phyloP scores from a whole-genome alignment of 1,139 yeast genomes.

The Geotrichum klebahnii region DNA sequence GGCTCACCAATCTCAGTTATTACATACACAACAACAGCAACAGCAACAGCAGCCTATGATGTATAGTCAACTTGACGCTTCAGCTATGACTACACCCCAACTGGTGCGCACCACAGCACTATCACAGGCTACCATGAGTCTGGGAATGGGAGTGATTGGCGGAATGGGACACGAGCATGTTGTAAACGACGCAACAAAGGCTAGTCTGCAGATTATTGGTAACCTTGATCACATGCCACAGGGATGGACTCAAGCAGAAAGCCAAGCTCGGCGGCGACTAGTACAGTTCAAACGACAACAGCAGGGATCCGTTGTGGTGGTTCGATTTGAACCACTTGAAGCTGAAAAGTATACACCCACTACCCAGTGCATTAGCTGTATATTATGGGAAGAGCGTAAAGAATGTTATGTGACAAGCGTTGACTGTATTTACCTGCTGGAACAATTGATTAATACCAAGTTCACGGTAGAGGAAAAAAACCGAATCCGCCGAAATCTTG shows the following conservation, averaged over 20 bases:
- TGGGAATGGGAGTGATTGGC: conserved; percentile 27
- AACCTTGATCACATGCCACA: conserved; percentile 37
- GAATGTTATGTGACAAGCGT: conserved; percentile 60
- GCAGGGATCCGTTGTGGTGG: conserved; percentile 37
- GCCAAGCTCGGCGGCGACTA: conserved; percentile 36
- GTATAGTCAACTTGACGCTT: conserved; percentile 12
- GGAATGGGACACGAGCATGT: conserved; percentile 23
- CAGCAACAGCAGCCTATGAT: conserved; percentile 16
- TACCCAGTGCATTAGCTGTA: conserved; percentile 50
- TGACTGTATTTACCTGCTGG: conserved; percentile 57
- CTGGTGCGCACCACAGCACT: conserved; percentile 34
- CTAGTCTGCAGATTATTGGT: conserved; percentile 38
- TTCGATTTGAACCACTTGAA: conserved; percentile 37
- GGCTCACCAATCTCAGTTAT: conserved; percentile 8
- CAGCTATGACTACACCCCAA: conserved; percentile 26
- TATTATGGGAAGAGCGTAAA: conserved; percentile 54
- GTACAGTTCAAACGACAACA: conserved; percentile 39
- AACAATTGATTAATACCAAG: conserved; percentile 53
- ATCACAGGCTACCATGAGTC: conserved; percentile 33
- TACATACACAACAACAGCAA: not conserved
- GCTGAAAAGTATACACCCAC: conserved; percentile 35
- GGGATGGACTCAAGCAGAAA: conserved; percentile 37
- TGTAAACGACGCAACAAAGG: conserved; percentile 28
- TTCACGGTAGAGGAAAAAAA: conserved; percentile 69
- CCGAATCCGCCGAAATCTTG: conserved; percentile 63